Evolutionary conservation across 139 green algal species (phyloP), one percentile per base, ranked within the genome.

Genomic region (Zygnema cylindricum): DNA sequence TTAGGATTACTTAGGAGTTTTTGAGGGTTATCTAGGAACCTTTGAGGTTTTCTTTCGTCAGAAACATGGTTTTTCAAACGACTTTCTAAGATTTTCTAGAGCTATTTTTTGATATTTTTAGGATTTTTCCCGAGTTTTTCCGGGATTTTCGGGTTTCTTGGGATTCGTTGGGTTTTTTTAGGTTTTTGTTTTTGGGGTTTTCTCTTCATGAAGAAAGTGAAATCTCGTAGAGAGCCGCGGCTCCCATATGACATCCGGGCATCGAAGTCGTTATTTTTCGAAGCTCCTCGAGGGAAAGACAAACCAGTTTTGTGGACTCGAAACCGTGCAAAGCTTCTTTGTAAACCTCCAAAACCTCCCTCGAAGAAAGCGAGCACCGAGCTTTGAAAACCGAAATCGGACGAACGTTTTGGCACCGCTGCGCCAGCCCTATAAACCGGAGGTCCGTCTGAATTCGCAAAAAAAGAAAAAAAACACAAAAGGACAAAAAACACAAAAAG

Each of bases 241-340:
- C 81, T 35, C 81, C 81, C 71, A 21, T 69, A 69, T 87, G 81
- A 11, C 71, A 83, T 2, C 81, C 81, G 3, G 81, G 81, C 81
- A 87, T 87, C 2, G 32, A 11, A 2, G 3, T 2, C 2, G 69
- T 69, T 16, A 87, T 21, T 30, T 87, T n/a, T 23, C 2, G 71
- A 63, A 87, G 81, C 30, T 87, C 54, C 43, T 35, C 7, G 71
- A 43, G 71, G 71, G 71, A 16, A 11, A 79, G 11, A 16, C 71
- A 79, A 11, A 3, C 11, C 71, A 89, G 76, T 22, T 21, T 1
- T 30, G 84, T 89, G 76, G 84, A 89, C 0, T 89, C 84, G 1
- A 86, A 89, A 30, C 16, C 73, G 43, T 89, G 75, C 35, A 55
- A 1, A 39, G 84, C 84, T 49, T 40, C 36, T 22, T 40, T 88